phyloP scores from a whole-genome alignment of 78 protist species.

The Planoprotostelium fungivorum region DNA sequence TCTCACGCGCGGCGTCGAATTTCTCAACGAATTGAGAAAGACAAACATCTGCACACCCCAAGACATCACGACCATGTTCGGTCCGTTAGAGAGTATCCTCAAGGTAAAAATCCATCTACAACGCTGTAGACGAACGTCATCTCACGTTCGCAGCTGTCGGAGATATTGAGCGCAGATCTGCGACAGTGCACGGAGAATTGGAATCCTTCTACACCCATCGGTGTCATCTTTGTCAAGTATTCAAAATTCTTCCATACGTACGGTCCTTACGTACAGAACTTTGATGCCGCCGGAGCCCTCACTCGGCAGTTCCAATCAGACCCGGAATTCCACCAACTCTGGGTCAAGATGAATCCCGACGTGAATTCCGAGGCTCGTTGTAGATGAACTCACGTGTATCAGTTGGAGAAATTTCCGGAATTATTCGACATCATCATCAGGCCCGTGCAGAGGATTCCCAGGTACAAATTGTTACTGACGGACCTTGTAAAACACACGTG shows the following conservation, averaged over 20 bases:
- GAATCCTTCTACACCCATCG: background rate
- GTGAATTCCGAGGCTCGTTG: background rate
- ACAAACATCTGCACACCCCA: background rate
- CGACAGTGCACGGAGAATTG: background rate
- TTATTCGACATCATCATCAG: slow-evolving; percentile 21
- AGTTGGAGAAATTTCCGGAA: background rate
- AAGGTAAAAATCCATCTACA: background rate
- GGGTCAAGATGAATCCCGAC: background rate
- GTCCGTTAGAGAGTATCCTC: background rate
- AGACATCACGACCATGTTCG: background rate
- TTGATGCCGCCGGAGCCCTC: background rate
- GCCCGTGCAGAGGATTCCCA: slow-evolving; percentile 67
- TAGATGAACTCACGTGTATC: background rate
- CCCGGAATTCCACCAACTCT: background rate
- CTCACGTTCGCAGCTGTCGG: too few relatives aligned
- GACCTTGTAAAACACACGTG: slow-evolving; percentile 55
- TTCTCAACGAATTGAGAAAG: background rate
- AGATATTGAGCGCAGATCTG: background rate
- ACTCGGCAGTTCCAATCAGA: background rate
- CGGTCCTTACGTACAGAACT: background rate
- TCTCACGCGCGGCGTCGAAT: background rate
- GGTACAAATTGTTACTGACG: slow-evolving; percentile 25
- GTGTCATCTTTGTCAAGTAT: background rate
- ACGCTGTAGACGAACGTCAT: too few relatives aligned
- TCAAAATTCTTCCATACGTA: background rate